Base-by-base conservation (phyloP, 1,139 yeast genomes). In the Yamadazyma diddensiae region DNA sequence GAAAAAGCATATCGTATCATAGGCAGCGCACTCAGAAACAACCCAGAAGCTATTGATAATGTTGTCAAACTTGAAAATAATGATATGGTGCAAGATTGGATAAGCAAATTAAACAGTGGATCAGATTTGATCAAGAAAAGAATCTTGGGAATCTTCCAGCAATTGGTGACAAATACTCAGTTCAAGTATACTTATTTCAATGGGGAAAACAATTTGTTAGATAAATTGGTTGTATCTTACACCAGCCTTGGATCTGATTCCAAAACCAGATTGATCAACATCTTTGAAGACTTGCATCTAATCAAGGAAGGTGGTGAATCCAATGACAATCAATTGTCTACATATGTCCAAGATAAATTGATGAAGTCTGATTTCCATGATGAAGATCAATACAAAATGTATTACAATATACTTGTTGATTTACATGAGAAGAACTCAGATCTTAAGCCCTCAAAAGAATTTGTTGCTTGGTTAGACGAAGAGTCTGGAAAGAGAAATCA, bases 1-100 rank as follows among this genome's bases (percentile, higher is more conserved):
- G 86, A 81, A 38, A 49, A 67, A 31, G 46, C 69, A 1, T 65
- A 72, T 25, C 58, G 82, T 42, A 62, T 79, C 27, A 61, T 81
- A 43, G 74, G 77, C 0, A 64, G 81, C 6, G 56, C 81, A 3
- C 62, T 86, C 33, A 70, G 95, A 47, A 87, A 87, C 52, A 87
- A 87, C 49, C 79, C 80, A 0, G 74, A 72, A 2, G 90, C 95
- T 0, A 58, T 78, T 11, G 35, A 35, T 3, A 47, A 49, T 30
- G 40, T 57, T n/a, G 33, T 59, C 23, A 26, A 29, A 5, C 28
- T 24, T 5, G 33, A 46, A n/a, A 30, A 30, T 5, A 34, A 35
- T 8, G 39, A 61, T 10, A 43, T 62, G n/a, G 23, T 41, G 9
- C 21, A 29, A 3, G 11, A 19, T 2, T 38, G 36, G 36, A 33